phyloP scores from a whole-genome alignment of 2,329 filamentous ascomycete species.

The Rutstroemia sp. region DNA sequence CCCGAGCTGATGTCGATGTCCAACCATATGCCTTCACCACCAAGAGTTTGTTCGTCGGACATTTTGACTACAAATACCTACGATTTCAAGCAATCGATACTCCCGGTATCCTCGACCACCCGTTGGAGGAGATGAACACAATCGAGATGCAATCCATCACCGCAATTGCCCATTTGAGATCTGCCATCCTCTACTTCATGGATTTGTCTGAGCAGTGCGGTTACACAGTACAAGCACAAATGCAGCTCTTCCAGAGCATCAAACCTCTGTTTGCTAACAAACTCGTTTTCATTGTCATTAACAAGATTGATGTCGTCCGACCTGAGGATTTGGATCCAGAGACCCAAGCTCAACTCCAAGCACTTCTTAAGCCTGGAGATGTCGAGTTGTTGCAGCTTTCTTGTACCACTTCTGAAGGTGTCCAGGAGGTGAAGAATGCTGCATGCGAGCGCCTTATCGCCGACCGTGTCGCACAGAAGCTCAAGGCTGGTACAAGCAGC shows the following conservation, averaged over 20 bases:
- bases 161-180: conserved; percentile 91
- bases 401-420: conserved; percentile 89
- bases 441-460: conserved; percentile 90
- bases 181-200: conserved; percentile 97
- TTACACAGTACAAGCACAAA: conserved; percentile 87
- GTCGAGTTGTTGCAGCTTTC: conserved; percentile 91
- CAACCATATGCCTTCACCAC: conserved; percentile 99
- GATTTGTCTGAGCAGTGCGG: conserved; percentile 95
- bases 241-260: conserved; percentile 91
- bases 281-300: conserved; percentile 91
- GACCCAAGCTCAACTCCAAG: conserved; percentile 68
- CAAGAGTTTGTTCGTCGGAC: conserved; percentile 92
- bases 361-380: conserved; percentile 76
- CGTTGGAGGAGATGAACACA: conserved; percentile 98
- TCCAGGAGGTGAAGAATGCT: conserved; percentile 90
- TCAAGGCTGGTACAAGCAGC: conserved; percentile 80
- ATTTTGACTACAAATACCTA: conserved; percentile 95
- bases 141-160: conserved; percentile 99
- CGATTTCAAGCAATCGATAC: conserved; percentile 93
- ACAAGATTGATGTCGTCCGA: conserved; percentile 91
- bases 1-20: conserved; percentile 89
- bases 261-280: conserved; percentile 97
- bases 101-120: conserved; percentile 95
- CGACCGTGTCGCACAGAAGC: conserved; percentile 88
- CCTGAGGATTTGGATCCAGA: conserved; percentile 81